These are phyloP conservation scores for Colletotrichum karsti DNA, from an alignment of 2,329 filamentous ascomycete genomes.

Conservation along the genomic window DNA sequence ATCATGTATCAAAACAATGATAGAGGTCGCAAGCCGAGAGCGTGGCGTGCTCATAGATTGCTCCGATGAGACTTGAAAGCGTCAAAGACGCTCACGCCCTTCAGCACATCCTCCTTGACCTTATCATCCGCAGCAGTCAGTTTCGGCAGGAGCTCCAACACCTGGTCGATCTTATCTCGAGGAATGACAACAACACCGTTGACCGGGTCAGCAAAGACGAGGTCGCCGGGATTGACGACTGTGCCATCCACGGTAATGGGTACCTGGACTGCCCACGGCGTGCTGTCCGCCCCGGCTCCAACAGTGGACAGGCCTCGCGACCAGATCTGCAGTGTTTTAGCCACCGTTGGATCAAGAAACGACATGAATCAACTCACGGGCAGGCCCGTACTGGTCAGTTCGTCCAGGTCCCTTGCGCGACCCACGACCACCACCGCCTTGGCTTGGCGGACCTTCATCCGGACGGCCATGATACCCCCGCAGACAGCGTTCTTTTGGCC, in stretches of 20 bases:
- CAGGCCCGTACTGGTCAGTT: constrained; percentile 63
- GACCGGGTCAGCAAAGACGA: constrained; percentile 74
- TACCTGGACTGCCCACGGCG: constrained; percentile 61
- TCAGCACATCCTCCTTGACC: constrained; percentile 71
- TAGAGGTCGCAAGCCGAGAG: neutral
- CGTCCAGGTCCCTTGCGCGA: constrained; percentile 71
- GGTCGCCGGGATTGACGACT: constrained; percentile 63
- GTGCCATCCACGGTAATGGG: constrained; percentile 53
- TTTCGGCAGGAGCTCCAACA: constrained; percentile 67
- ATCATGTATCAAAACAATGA: neutral
- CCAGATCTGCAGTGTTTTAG: constrained; percentile 55
- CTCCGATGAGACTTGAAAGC: constrained; percentile 69
- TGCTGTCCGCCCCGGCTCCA: constrained; percentile 63
- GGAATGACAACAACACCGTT: constrained; percentile 78
- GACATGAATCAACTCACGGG: constrained; percentile 54
- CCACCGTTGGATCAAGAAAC: neutral
- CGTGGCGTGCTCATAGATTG: constrained; percentile 34
- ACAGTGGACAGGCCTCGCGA: constrained; percentile 64
- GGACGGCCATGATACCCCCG: constrained; percentile 79
- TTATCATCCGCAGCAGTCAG: constrained; percentile 62
- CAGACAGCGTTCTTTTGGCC: constrained; percentile 75
- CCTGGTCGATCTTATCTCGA: constrained; percentile 62
- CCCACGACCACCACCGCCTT: constrained; percentile 74
- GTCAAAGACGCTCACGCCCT: constrained; percentile 69
- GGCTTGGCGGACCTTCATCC: constrained; percentile 71